These are phyloP conservation scores for Raphanus sativus DNA, from an alignment of 345 rosid species.

Conservation along the genomic window DNA sequence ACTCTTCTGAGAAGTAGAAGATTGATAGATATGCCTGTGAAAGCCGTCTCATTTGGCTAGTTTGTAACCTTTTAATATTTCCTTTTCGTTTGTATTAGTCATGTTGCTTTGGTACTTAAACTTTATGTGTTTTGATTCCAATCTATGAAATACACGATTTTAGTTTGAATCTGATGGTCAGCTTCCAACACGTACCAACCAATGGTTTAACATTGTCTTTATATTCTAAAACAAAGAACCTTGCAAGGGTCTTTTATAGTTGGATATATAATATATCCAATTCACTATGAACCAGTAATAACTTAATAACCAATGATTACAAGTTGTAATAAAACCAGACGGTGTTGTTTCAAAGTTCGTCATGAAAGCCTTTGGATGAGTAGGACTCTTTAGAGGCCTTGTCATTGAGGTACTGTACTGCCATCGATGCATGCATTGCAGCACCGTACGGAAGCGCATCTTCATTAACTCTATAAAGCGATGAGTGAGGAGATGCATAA, in stretches of 20 bases:
- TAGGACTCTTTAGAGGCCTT: conserved; percentile 31
- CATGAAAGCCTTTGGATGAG: conserved; percentile 23
- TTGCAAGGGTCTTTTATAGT: no score
- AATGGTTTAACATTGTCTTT: no score
- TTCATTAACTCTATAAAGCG: conserved; percentile 54
- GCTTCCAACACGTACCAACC: no score
- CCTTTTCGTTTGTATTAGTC: neutral
- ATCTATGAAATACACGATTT: conserved; percentile 3
- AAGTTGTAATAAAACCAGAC: neutral
- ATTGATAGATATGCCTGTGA: neutral
- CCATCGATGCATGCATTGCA: conserved; percentile 64
- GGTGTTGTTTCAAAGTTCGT: conserved; percentile 44
- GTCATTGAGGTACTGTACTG: conserved; percentile 47
- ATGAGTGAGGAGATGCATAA: conserved; percentile 47
- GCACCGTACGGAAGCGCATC: conserved; percentile 71
- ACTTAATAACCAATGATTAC: neutral
- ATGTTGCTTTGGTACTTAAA: neutral
- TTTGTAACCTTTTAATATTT: neutral
- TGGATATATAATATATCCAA: no score
- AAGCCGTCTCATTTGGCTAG: no score
- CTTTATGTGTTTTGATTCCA: conserved; percentile 1
- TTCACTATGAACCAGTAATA: neutral
- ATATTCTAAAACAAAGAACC: no score
- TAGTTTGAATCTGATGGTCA: neutral
- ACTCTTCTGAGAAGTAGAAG: conserved; percentile 46